A percentile compares a stretch with the other conserved stretches of the same genome.
phyloP scores from a whole-genome alignment of 1,284 basidiomycete species.

The Coniophora puteana region DNA sequence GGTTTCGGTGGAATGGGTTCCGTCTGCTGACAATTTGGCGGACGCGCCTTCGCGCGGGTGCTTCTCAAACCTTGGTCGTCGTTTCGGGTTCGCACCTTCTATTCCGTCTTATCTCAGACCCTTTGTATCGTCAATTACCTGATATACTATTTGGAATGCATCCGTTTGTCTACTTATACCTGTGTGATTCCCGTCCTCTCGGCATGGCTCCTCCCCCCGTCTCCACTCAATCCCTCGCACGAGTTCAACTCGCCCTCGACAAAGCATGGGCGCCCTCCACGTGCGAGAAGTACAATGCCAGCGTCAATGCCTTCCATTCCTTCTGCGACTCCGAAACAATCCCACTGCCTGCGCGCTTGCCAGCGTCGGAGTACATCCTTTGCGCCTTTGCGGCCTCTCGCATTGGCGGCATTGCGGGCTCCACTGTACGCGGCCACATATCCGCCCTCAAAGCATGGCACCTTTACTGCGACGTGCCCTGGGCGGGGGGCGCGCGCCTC shows the following conservation, averaged over 20 bases:
- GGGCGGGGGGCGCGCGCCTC: neutral
- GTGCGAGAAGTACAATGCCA: neutral
- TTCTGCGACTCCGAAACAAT: no score
- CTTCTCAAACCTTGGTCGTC: no score
- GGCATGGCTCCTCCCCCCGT: neutral
- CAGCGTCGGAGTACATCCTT: slow-evolving; percentile 1
- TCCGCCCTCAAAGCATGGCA: slow-evolving; percentile 8
- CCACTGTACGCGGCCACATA: neutral
- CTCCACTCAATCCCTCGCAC: no score
- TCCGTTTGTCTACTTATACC: neutral
- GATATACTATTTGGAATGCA: slow-evolving; percentile 14
- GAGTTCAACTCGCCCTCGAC: neutral
- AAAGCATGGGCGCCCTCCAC: slow-evolving; percentile 1
- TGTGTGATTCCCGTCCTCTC: neutral
- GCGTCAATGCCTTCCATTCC: neutral
- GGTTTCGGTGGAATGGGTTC: slow-evolving; percentile 9
- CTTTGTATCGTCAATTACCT: neutral
- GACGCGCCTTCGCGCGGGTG: slow-evolving; percentile 36
- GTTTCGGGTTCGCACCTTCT: neutral
- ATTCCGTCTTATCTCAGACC: neutral
- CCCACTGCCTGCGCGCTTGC: neutral
- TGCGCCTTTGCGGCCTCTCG: slow-evolving; percentile 1
- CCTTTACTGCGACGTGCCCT: slow-evolving; percentile 1
- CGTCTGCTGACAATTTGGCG: slow-evolving; percentile 3
- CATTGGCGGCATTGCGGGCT: neutral